Percentiles rank a stretch among this genome's conserved stretches.
These are phyloP conservation scores for Nicotiana undulata DNA, from an alignment of 257 asterid genomes.

Conservation along the genomic window DNA sequence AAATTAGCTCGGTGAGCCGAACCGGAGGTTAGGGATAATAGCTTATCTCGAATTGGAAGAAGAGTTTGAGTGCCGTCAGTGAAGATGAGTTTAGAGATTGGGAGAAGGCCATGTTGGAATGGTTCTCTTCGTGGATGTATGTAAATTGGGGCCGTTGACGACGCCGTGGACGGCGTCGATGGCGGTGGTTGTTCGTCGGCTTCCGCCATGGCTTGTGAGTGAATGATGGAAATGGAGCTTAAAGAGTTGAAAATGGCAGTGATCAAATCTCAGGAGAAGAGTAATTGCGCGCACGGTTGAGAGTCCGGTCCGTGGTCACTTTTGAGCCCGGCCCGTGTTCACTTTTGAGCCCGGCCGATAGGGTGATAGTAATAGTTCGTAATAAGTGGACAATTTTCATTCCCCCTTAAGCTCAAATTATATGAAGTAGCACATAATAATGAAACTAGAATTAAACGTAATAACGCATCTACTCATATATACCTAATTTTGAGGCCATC, in stretches of 20 bases:
- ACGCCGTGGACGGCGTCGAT: slow-evolving; percentile 7
- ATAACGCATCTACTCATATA: too few species aligned
- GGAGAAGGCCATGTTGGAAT: slow-evolving; percentile 93
- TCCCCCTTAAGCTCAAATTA: too few species aligned
- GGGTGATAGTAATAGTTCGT: too few species aligned
- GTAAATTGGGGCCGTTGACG: slow-evolving; percentile 10
- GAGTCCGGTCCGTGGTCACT: background rate
- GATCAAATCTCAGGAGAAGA: background rate
- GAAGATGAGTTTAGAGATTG: slow-evolving; percentile 80
- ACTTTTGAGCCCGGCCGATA: background rate
- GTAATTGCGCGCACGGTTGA: background rate
- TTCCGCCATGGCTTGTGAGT: slow-evolving; percentile 9
- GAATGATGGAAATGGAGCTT: background rate
- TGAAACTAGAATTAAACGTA: too few species aligned
- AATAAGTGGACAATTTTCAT: too few species aligned
- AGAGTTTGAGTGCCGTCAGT: slow-evolving; percentile 66
- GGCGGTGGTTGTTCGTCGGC: slow-evolving; percentile 12
- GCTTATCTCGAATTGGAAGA: slow-evolving; percentile 54
- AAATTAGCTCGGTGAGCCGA: slow-evolving; percentile 36
- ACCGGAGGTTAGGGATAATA: slow-evolving; percentile 41
- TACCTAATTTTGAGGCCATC: too few species aligned
- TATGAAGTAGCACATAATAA: too few species aligned
- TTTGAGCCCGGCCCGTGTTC: background rate
- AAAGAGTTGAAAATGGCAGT: background rate
- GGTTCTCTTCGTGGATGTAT: slow-evolving; percentile 88